Base-by-base conservation (phyloP, 345 rosid species). In the Sonneratia alba region DNA sequence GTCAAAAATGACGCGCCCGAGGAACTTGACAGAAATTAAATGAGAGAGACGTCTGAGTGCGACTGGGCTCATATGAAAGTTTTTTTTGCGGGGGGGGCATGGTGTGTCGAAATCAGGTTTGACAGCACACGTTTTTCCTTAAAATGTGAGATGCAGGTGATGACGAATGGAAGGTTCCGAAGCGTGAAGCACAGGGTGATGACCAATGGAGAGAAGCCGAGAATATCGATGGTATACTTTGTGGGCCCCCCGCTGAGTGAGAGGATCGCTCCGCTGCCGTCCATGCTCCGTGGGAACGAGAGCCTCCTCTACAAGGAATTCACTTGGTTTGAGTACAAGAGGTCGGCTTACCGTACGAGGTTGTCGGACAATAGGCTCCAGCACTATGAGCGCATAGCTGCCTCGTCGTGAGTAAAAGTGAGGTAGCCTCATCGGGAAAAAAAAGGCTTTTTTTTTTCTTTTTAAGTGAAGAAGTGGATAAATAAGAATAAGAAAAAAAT, bases 121-220 rank as follows among this genome's bases (percentile, higher is more conserved):
- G 45, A 5, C 45, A 3, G 45, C 1, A 4, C 45, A 27, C 32
- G 32, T 27, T 27, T 27, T 27, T 27, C 32, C 32, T 40, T 40
- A 40, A 8, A 40, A 40, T 40, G 43, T 8, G 43, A 40, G 51
- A 27, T 56, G 70, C 53, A 92, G 96, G 98, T 85, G 56, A 82
- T 93, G 94, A 93, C 98, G 19, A 93, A 93, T 80, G 97, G 97
- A 69, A 88, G 88, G 82, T 89, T 93, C 72, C 79, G 79, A 76
- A 93, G 98, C 68, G 96, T 93, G 73, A 87, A 80, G 75, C 98
- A 93, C 69, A 89, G 96, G 69, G 98, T 87, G 24, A 27, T 91
- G 74, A 76, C 92, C 4, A 86, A 87, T 75, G 56, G 85, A 6
- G 34, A 5, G 2, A 81, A 87, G 72, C 69, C 94, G 21, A 88